Percentiles rank a stretch among this genome's conserved stretches.
phyloP scores from a whole-genome alignment of 345 rosid species.

The Gossypium stocksii region DNA sequence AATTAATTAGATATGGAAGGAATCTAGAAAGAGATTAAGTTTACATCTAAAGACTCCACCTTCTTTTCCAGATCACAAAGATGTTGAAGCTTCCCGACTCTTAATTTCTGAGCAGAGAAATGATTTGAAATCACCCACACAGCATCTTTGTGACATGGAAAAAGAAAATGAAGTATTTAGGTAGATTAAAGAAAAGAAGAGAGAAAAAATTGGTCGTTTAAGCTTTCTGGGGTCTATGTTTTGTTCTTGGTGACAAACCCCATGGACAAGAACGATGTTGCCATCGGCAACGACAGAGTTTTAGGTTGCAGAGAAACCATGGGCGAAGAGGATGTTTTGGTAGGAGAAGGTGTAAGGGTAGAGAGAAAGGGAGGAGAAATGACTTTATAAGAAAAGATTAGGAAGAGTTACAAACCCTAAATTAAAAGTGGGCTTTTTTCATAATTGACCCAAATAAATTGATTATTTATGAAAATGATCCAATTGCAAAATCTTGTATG shows the following conservation, averaged over 20 bases:
- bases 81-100: conserved; percentile 17
- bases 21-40: neutral
- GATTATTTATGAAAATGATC: no score
- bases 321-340: no score
- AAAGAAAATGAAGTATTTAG: no score
- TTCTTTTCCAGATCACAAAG: conserved; percentile 23
- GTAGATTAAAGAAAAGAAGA: neutral
- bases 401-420: no score
- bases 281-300: neutral
- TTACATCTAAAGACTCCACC: conserved; percentile 30
- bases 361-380: no score
- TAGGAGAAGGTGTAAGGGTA: no score
- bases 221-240: conserved; percentile 31
- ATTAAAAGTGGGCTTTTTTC: no score
- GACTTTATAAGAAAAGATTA: no score
- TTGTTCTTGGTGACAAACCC: neutral
- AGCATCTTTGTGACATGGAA: neutral
- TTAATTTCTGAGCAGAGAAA: conserved; percentile 28
- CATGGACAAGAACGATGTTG: neutral
- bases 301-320: no score
- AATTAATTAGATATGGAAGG: neutral
- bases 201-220: conserved; percentile 15
- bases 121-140: conserved; percentile 29
- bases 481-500: no score
- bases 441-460: no score